These are phyloP conservation scores for Epichloe hybrida DNA, from an alignment of 2,329 filamentous ascomycete species.

Conservation along the genomic window DNA sequence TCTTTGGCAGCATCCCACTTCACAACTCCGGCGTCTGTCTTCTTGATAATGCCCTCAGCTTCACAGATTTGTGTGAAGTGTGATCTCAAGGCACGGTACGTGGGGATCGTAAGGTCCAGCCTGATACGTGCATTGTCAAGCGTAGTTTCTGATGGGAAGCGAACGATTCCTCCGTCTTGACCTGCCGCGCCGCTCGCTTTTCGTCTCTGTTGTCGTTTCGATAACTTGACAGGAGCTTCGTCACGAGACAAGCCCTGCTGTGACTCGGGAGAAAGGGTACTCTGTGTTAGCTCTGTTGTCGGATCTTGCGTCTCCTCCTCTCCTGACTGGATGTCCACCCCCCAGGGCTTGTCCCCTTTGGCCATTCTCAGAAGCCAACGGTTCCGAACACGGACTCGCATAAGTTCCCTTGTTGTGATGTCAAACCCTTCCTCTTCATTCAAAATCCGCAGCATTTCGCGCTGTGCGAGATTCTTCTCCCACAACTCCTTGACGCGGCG, in stretches of 20 bases:
- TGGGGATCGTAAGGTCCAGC: constrained; percentile 46
- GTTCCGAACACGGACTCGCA: constrained; percentile 55
- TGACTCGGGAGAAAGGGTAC: neutral
- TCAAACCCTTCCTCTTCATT: constrained; percentile 57
- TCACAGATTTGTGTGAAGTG: constrained; percentile 60
- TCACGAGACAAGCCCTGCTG: neutral
- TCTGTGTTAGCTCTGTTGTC: neutral
- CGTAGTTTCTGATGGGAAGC: constrained; percentile 73
- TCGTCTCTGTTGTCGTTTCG: constrained; percentile 48
- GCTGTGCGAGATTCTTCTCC: constrained; percentile 59
- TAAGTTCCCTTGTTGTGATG: constrained; percentile 57
- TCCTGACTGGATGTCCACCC: constrained; percentile 4
- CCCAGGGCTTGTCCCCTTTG: constrained; percentile 25
- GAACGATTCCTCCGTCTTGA: constrained; percentile 52
- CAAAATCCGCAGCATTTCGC: constrained; percentile 59
- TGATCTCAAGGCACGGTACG: constrained; percentile 51
- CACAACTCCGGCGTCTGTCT: constrained; percentile 59
- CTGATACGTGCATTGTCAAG: constrained; percentile 65
- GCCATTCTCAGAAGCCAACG: constrained; percentile 51
- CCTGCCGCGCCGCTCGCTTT: constrained; percentile 46
- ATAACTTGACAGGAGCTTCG: neutral
- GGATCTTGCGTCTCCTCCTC: constrained; percentile 3
- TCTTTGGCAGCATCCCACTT: constrained; percentile 61
- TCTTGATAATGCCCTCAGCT: constrained; percentile 55
- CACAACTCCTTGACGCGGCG: constrained; percentile 63